Evolutionary conservation across 2,329 filamentous ascomycete species (phyloP), one percentile per base, ranked within the genome.

Genomic region (Epichloe uncinata): DNA sequence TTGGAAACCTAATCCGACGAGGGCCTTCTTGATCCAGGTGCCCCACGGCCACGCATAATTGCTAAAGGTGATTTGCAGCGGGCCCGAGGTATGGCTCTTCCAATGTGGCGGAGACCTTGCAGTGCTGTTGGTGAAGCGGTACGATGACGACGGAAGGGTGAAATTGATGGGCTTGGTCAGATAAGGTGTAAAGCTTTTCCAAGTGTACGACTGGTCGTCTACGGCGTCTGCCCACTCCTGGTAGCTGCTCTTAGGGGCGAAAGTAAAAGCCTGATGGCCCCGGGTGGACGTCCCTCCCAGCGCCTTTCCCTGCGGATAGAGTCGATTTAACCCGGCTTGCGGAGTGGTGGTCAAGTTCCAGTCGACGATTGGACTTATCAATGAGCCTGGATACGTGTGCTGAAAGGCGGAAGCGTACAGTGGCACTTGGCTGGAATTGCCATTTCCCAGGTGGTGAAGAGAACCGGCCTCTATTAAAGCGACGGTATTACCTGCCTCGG

Each of bases 401-500:
- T 15, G 35, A 11, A 11, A 36, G 35, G 15, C 35, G 11, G 35
- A 22, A 22, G 20, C 20, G 1, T 22, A 22, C 20, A 22, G 20
- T 22, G 35, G 35, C 35, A 36, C 35, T 15, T 36, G 35, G 35
- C 35, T 36, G 35, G 9, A 36, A 15, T 36, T 36, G 11, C 35
- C 35, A 36, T 36, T 36, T 12, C 11, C 15, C 15, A 36, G 9
- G 11, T 53, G 42, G 0, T 48, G 47, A 59, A 49, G 71, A 50
- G 53, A 49, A 37, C 60, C 58, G 5, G 62, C 63, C 47, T 66
- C 63, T 16, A 66, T 50, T 3, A 65, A 58, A 5, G 61, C 63
- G n/a, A 65, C 49, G 0, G 30, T 61, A 50, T 51, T 50, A 3
- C 53, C 42, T 30, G 47, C 35, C 51, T 74, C 69, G 2, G 70